Percentiles rank a stretch among this genome's conserved stretches.
Evolutionary conservation across 176 grass and related monocot genomes (phyloP).

Genomic region (Coix lacrymajobi): DNA sequence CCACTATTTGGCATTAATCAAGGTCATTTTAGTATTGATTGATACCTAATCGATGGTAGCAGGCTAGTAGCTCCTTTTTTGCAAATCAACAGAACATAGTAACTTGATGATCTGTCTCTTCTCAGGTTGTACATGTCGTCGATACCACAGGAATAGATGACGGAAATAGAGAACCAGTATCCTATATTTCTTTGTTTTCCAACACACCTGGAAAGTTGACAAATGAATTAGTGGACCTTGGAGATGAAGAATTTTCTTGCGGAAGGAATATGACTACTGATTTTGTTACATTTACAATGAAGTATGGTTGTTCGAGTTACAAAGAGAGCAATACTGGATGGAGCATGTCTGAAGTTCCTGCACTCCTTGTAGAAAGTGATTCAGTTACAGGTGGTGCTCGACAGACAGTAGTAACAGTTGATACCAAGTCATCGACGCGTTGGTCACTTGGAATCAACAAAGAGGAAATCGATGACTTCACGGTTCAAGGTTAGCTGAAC

Average conservation of each 20-base stretch:
- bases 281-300: constrained; percentile 81
- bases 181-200: constrained; percentile 89
- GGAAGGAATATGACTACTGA: constrained; percentile 60
- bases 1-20: neutral
- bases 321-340: constrained; percentile 55
- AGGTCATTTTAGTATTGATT: neutral
- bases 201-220: constrained; percentile 75
- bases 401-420: constrained; percentile 58
- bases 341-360: constrained; percentile 64
- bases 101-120: constrained; percentile 18
- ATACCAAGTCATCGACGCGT: constrained; percentile 69
- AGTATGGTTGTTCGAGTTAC: constrained; percentile 86
- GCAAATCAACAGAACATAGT: neutral
- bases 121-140: constrained; percentile 95
- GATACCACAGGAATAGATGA: constrained; percentile 53
- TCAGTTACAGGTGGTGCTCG: constrained; percentile 35
- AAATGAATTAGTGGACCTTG: constrained; percentile 57
- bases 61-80: neutral
- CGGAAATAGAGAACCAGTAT: constrained; percentile 52
- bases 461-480: constrained; percentile 74
- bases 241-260: constrained; percentile 79
- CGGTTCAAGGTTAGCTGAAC: constrained; percentile 50
- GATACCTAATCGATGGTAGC: neutral
- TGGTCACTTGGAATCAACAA: constrained; percentile 85
- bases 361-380: constrained; percentile 81